Evolutionary conservation across 495 filamentous ascomycete genomes (phyloP), one percentile per base, ranked within the genome.

Genomic region (Recurvomyces mirabilis): DNA sequence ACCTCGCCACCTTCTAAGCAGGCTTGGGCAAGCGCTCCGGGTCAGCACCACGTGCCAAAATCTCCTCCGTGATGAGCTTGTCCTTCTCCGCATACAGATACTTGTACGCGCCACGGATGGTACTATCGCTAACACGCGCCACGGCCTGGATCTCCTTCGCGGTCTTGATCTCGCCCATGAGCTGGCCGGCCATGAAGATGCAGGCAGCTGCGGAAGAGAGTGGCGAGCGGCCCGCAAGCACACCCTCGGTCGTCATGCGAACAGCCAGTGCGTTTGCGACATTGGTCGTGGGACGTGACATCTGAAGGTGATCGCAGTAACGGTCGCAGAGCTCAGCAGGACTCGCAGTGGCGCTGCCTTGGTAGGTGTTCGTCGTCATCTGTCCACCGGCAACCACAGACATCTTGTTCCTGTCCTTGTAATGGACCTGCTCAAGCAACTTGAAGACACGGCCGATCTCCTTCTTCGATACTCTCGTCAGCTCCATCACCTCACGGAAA

Each of bases 381-480:
- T 61, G 63, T 68, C 69, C 74, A 42, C 69, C 70, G 34, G 68
- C 62, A 35, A 71, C 67, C 18, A 67, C 67, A 53, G 65, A 64
- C 42, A 73, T 71, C 30, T 40, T 40, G 14, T 20, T 40, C 21
- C n/a, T n/a, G 33, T 36, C 17, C 9, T 48, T 59, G 21, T 39
- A 36, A 57, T 94, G 78, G 67, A 93, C 93, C 61, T 83, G 79
- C 68, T 95, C 87, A 25, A 95, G 64, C 43, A 72, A 68, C 67
- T 98, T 98, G 72, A 96, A 98, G 25, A 89, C 87, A 34, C 89
- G 71, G 17, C 93, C 93, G 52, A 96, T 95, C 59, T 96, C 93
- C 66, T 94, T 94, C 66, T 94, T 93, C 20, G 82, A 77, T 11
- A 96, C 89, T 55, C 89, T 91, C 31, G 91, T 96, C 62, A 95